Evolutionary conservation across 176 grass and related monocot genomes (phyloP).

Genomic region (Lolium multiflorum): DNA sequence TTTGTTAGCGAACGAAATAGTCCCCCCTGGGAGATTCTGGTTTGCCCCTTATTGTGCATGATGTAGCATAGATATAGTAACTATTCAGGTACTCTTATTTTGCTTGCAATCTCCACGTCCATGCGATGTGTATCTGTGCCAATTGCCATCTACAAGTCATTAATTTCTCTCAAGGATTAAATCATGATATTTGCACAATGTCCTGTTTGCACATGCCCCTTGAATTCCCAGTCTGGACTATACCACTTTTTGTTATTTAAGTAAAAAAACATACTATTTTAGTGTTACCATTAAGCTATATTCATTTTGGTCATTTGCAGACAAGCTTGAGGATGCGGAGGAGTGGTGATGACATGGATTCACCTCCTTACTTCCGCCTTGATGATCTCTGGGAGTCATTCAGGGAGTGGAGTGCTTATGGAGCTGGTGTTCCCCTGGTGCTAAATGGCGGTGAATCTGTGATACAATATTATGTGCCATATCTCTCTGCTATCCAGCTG

Average conservation of each 20-base stretch:
- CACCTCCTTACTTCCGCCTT: constrained; percentile 69
- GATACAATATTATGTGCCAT: constrained; percentile 95
- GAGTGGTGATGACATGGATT: constrained; percentile 48
- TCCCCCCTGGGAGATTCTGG: not conserved
- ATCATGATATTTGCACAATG: constrained; percentile 17
- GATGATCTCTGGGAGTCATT: constrained; percentile 95
- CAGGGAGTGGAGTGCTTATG: constrained; percentile 98
- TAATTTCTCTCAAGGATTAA: not conserved
- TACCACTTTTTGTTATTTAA: not conserved
- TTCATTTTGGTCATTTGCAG: constrained; percentile 41
- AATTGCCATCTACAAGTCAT: not conserved
- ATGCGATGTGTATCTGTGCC: not conserved
- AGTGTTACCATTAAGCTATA: not conserved
- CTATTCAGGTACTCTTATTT: not conserved
- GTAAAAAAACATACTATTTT: not conserved
- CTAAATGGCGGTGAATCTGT: constrained; percentile 82
- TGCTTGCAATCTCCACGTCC: not conserved
- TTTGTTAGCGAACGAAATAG: not conserved
- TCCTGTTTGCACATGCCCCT: not conserved
- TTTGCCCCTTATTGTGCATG: not conserved
- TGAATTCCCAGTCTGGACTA: not conserved
- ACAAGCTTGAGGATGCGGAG: constrained; percentile 57
- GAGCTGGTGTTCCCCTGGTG: constrained; percentile 86
- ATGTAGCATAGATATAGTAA: not conserved
- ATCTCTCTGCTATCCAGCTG: constrained; percentile 90